Conservation (phyloP, 1,284 basidiomycete genomes). For the Tremellales sp. region DNA sequence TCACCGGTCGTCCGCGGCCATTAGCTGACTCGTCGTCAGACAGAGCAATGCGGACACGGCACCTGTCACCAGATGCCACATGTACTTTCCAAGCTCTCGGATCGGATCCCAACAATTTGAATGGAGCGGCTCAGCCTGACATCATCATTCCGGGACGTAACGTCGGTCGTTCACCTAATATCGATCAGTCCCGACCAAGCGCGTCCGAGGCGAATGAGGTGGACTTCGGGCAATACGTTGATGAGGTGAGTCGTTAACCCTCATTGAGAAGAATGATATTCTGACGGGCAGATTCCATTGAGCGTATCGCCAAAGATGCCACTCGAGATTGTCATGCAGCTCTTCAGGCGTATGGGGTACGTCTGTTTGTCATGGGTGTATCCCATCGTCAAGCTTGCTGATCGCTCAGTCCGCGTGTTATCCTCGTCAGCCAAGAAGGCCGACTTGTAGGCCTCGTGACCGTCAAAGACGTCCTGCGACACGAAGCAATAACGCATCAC, state of each 20-base stretch:
- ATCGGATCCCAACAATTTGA: conserved; percentile 22
- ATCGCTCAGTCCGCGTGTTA: conserved; percentile 89
- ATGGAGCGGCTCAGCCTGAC: conserved; percentile 23
- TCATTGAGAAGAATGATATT: not conserved
- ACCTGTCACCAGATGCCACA: conserved; percentile 60
- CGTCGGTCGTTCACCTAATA: conserved; percentile 6
- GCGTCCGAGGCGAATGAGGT: conserved; percentile 50
- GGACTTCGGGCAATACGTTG: conserved; percentile 85
- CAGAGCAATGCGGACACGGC: conserved; percentile 61
- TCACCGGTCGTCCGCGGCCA: not conserved
- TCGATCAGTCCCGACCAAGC: conserved; percentile 10
- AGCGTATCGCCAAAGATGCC: conserved; percentile 90
- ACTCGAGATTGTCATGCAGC: conserved; percentile 91
- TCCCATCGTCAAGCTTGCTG: not conserved
- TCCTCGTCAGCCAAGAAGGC: conserved; percentile 84
- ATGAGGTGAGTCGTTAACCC: conserved; percentile 60
- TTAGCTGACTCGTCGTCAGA: conserved; percentile 52
- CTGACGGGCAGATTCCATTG: conserved; percentile 67
- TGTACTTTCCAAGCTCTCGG: conserved; percentile 61
- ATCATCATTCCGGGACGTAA: conserved; percentile 27
- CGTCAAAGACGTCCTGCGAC: conserved; percentile 89
- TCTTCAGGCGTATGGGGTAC: conserved; percentile 93
- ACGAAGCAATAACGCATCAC: conserved; percentile 53
- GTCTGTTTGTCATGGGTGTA: conserved; percentile 36
- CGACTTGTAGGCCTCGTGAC: conserved; percentile 81